Conservation (phyloP, 768 basidiomycete species). For the Psilocybe subaeruginosa region DNA sequence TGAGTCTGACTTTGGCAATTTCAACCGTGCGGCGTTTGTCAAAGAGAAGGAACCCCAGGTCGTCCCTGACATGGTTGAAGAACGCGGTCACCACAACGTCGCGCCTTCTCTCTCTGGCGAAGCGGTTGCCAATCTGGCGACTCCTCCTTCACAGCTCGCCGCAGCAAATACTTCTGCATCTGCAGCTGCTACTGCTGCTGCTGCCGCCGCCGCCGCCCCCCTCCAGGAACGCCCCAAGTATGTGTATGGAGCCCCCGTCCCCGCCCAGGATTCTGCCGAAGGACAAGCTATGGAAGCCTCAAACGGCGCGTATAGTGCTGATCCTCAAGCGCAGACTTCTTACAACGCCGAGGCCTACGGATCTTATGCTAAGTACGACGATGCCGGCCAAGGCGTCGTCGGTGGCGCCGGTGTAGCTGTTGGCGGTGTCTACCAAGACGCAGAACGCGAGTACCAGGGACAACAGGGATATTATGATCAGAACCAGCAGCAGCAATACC, state of each 20-base stretch:
- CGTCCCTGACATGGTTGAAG: slow-evolving; percentile 27
- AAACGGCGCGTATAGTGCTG: slow-evolving; percentile 41
- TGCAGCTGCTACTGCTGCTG: slow-evolving; percentile 20
- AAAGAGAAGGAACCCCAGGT: slow-evolving; percentile 21
- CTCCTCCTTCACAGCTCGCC: slow-evolving; percentile 25
- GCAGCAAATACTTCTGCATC: slow-evolving; percentile 21
- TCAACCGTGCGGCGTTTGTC: slow-evolving; percentile 31
- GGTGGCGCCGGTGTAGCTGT: slow-evolving; percentile 16
- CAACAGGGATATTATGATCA: slow-evolving; percentile 32
- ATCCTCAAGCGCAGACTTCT: slow-evolving; percentile 38
- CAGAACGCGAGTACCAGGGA: slow-evolving; percentile 34
- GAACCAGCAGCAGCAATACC: slow-evolving; percentile 21
- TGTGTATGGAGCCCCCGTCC: slow-evolving; percentile 37
- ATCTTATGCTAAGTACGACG: slow-evolving; percentile 38
- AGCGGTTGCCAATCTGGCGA: slow-evolving; percentile 10
- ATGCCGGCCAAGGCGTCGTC: slow-evolving; percentile 22
- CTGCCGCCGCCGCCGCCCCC: slow-evolving; percentile 29
- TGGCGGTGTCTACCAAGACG: slow-evolving; percentile 28
- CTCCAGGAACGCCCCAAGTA: slow-evolving; percentile 43
- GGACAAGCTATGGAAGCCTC: slow-evolving; percentile 32
- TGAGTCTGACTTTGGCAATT: slow-evolving; percentile 41
- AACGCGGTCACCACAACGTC: slow-evolving; percentile 21
- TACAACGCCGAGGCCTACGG: slow-evolving; percentile 50
- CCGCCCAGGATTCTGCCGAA: slow-evolving; percentile 19
- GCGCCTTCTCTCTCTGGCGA: slow-evolving; percentile 32